Conservation (phyloP, 140 eudicot genomes). For the Erigeron philadelphicus region DNA sequence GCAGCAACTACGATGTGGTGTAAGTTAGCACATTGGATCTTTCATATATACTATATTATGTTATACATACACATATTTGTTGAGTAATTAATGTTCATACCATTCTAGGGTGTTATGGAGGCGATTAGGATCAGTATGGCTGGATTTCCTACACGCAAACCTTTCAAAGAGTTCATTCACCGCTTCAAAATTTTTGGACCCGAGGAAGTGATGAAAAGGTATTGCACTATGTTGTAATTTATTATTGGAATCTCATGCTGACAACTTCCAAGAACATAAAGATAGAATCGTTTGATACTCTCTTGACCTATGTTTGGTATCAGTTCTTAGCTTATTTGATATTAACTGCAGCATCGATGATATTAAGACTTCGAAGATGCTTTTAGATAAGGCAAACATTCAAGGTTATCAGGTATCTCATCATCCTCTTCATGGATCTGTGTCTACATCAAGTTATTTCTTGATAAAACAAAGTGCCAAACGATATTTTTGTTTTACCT, state of each 20-base stretch:
- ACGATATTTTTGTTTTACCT: too few relatives aligned
- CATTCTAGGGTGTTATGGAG: constrained; percentile 87
- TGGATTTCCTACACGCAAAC: constrained; percentile 87
- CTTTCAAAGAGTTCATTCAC: constrained; percentile 64
- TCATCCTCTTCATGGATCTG: constrained; percentile 5
- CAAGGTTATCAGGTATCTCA: constrained; percentile 79
- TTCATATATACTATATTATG: constrained; percentile 10
- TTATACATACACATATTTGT: constrained; percentile 1
- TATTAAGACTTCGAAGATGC: constrained; percentile 46
- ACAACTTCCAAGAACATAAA: neutral
- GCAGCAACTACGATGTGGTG: constrained; percentile 98
- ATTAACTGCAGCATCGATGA: constrained; percentile 47
- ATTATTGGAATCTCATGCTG: neutral
- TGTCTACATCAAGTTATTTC: neutral
- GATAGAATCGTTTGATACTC: neutral
- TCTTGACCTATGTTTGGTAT: neutral
- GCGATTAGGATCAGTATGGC: constrained; percentile 97
- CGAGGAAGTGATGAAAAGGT: constrained; percentile 56
- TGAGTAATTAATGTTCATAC: constrained; percentile 10
- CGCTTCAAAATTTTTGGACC: constrained; percentile 80
- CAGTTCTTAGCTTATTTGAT: constrained; percentile 11
- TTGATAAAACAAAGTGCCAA: too few relatives aligned
- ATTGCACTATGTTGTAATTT: neutral
- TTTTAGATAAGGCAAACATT: constrained; percentile 62
- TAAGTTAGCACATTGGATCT: constrained; percentile 32